Percentiles rank a stretch among this genome's conserved stretches.
Evolutionary conservation across 495 filamentous ascomycete species (phyloP).

Genomic region (Hypoxylon intermedium): DNA sequence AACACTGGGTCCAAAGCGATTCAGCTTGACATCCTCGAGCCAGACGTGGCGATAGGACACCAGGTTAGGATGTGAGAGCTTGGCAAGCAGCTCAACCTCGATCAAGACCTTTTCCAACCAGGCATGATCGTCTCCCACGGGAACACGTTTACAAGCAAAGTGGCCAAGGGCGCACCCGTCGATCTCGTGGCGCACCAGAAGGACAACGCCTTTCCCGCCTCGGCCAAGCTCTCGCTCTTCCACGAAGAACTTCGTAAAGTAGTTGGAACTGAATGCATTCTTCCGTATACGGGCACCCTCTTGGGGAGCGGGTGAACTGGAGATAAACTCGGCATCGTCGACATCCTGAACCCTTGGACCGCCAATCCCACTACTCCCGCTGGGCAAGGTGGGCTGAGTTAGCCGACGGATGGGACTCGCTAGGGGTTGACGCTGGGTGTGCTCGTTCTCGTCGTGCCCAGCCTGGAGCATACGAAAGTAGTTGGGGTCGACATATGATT

Average conservation of each 20-base stretch:
- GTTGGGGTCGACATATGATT: constrained; percentile 81
- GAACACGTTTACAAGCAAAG: constrained; percentile 96
- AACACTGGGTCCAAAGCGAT: constrained; percentile 85
- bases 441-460: constrained; percentile 43
- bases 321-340: constrained; percentile 59
- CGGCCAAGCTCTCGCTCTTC: constrained; percentile 84
- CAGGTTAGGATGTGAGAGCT: constrained; percentile 91
- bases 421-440: constrained; percentile 40
- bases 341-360: constrained; percentile 39
- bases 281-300: constrained; percentile 74
- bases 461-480: constrained; percentile 92
- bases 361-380: too few species aligned
- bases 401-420: constrained; percentile 58
- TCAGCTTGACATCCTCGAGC: constrained; percentile 88
- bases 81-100: constrained; percentile 91
- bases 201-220: constrained; percentile 92
- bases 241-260: constrained; percentile 90
- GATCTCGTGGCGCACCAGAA: constrained; percentile 88
- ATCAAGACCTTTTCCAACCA: constrained; percentile 93
- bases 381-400: constrained; percentile 48
- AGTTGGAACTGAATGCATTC: constrained; percentile 86
- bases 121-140: constrained; percentile 91
- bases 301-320: constrained; percentile 56
- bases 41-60: constrained; percentile 97
- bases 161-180: constrained; percentile 84